These are phyloP conservation scores for Cutaneotrichosporon cutaneum DNA, from an alignment of 1,284 basidiomycete genomes.

Conservation along the genomic window DNA sequence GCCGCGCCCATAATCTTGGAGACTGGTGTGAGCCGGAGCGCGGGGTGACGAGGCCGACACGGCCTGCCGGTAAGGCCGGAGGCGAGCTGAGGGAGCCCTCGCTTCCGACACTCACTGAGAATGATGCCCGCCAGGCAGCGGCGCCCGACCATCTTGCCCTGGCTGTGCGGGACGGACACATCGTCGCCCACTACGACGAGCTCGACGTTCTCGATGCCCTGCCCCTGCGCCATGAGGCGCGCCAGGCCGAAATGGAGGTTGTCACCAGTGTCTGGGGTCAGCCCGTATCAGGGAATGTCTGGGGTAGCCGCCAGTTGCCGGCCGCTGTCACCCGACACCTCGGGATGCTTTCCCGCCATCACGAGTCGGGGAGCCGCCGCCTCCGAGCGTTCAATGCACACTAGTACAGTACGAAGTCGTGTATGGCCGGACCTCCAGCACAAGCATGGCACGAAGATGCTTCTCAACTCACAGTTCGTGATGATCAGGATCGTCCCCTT, in stretches of 20 bases:
- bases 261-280: slow-evolving; percentile 51
- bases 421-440: no score
- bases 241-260: slow-evolving; percentile 56
- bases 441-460: not conserved
- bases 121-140: slow-evolving; percentile 55
- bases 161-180: slow-evolving; percentile 54
- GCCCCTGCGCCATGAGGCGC: slow-evolving; percentile 30
- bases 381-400: not conserved
- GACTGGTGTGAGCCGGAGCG: slow-evolving; percentile 26
- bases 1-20: slow-evolving; percentile 51
- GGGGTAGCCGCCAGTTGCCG: not conserved
- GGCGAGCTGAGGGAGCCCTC: no score
- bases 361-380: no score
- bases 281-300: not conserved
- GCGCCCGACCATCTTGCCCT: slow-evolving; percentile 55
- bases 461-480: slow-evolving; percentile 52
- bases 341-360: no score
- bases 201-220: slow-evolving; percentile 52
- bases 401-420: no score
- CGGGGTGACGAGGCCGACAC: not conserved
- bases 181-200: slow-evolving; percentile 56
- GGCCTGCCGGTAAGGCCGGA: no score
- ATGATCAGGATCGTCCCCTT: slow-evolving; percentile 54
- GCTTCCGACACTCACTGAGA: slow-evolving; percentile 41
- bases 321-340: not conserved